Evolutionary conservation across 257 asterid genomes (phyloP).

Genomic region (Salvia splendens): DNA sequence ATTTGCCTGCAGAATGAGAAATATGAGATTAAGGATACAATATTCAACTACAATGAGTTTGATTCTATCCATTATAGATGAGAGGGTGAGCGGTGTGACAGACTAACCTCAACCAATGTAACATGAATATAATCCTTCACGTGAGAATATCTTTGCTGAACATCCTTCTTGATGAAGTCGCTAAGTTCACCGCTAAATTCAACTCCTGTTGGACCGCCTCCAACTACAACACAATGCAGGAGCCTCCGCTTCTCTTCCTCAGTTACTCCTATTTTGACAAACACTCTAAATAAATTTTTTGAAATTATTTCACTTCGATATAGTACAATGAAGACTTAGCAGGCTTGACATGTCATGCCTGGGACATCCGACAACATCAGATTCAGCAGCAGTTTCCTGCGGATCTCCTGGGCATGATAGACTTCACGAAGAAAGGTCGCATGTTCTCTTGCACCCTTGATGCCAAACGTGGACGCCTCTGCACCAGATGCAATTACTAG

Average conservation of each 20-base stretch:
- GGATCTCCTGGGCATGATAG: slow-evolving; percentile 93
- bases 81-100: slow-evolving; percentile 19
- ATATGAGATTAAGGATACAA: slow-evolving; percentile 20
- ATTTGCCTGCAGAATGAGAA: slow-evolving; percentile 66
- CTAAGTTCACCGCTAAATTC: slow-evolving; percentile 98
- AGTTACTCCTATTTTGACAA: slow-evolving; percentile 54
- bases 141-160: slow-evolving; percentile 80
- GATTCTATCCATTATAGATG: slow-evolving; percentile 7
- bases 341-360: slow-evolving; percentile 45
- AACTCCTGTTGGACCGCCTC: slow-evolving; percentile 99
- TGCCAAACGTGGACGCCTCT: slow-evolving; percentile 90
- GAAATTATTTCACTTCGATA: not conserved
- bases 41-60: slow-evolving; percentile 7
- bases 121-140: slow-evolving; percentile 90
- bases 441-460: slow-evolving; percentile 78
- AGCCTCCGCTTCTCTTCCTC: slow-evolving; percentile 91
- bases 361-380: slow-evolving; percentile 95
- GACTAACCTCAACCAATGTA: slow-evolving; percentile 85
- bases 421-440: slow-evolving; percentile 97
- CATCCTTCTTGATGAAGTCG: slow-evolving; percentile 88
- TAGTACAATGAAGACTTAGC: slow-evolving; percentile 9
- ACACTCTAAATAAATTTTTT: slow-evolving; percentile 17
- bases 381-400: slow-evolving; percentile 83
- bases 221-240: slow-evolving; percentile 93
- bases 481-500: slow-evolving; percentile 92